Evolutionary conservation across 805 yeast species (phyloP), one percentile per base, ranked within the genome.

Genomic region (Ogataea angusta): DNA sequence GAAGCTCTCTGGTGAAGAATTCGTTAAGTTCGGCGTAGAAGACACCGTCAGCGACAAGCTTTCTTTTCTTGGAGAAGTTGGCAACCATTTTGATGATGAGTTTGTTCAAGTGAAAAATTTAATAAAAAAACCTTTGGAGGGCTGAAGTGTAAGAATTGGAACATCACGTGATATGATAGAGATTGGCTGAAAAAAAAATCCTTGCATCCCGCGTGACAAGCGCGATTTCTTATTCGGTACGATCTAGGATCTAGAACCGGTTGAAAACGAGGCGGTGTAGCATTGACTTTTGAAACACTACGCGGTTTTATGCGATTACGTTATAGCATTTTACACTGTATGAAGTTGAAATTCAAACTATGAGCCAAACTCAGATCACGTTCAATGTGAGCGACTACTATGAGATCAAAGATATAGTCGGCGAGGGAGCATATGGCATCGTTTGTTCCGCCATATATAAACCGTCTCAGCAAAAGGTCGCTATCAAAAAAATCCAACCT

Each of bases 11-110:
- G 82, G 97, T 88, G 89, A 93, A 93, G 93, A 93, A 93, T 80
- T 93, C 99, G 83, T 93, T 93, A 69, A 93, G 79, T 80, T 93
- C 99, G 75, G 99, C 99, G 95, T 84, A 93, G 83, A 93, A 88
- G 67, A 93, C 99, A 87, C 99, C 99, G 82, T 93, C 99, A 75
- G 96, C 96, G 71, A 93, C 98, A 70, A 90, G 85, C 90, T 90
- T 90, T 87, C 97, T 90, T 80, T 88, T 91, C 80, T 88, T 87
- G 68, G 98, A 91, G 73, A 90, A 85, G 67, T 75, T 69, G 44
- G 62, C 59, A 54, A 54, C 66, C 64, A 62, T 60, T 51, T 48
- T 60, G 44, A 30, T 42, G 25, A 33, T 30, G 26, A 30, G 24
- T 16, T 25, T 38, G 32, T 40, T 34, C 6, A 34, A 36, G 41